Conservation (phyloP, 2,329 filamentous ascomycete genomes). For the Colletotrichum sansevieriae region DNA sequence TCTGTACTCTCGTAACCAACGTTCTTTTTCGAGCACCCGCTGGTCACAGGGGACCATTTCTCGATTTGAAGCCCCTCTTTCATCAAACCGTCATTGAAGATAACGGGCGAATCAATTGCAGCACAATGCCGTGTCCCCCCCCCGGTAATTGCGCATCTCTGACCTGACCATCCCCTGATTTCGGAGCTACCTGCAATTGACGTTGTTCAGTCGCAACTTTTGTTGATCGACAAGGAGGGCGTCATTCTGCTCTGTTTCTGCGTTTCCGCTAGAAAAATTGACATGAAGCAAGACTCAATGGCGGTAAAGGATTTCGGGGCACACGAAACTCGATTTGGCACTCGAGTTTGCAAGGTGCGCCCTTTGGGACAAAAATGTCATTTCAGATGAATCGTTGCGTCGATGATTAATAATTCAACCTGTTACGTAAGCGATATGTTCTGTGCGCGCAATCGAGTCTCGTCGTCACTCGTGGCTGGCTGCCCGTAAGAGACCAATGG, state of each 20-base stretch:
- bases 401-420: neutral
- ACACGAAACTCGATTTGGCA: neutral
- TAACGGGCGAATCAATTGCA: slow-evolving; percentile 16
- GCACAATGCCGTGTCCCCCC: slow-evolving; percentile 9
- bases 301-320: neutral
- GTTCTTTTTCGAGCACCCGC: neutral
- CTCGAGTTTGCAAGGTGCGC: neutral
- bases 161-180: slow-evolving; percentile 20
- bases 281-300: neutral
- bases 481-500: neutral
- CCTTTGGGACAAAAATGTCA: neutral
- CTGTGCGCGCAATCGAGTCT: neutral
- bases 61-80: slow-evolving; percentile 16
- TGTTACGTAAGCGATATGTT: neutral
- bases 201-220: slow-evolving; percentile 29
- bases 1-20: slow-evolving; percentile 27
- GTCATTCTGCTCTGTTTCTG: slow-evolving; percentile 12
- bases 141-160: slow-evolving; percentile 38
- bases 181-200: slow-evolving; percentile 26
- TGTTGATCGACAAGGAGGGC: slow-evolving; percentile 25
- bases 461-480: neutral
- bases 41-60: neutral
- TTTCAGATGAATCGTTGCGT: neutral
- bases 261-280: neutral
- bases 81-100: slow-evolving; percentile 23